These are phyloP conservation scores for Ceraceosorus guamensis DNA, from an alignment of 1,284 basidiomycete genomes.

Conservation along the genomic window DNA sequence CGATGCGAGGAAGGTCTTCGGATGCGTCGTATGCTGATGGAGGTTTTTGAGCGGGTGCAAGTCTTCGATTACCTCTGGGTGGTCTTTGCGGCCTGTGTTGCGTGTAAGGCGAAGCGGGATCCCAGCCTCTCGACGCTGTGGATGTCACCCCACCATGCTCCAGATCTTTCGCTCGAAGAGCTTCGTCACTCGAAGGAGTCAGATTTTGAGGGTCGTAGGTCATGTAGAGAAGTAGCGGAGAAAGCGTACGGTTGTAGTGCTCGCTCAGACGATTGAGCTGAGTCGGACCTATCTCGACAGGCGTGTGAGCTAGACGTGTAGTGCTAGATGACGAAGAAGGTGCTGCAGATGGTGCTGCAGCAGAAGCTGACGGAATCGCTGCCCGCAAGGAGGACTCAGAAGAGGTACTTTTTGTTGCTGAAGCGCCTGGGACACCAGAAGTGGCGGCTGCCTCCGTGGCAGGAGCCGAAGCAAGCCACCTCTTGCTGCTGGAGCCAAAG, in stretches of 20 bases:
- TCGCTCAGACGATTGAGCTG: constrained; percentile 69
- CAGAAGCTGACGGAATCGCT: no score
- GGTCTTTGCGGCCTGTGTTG: constrained; percentile 63
- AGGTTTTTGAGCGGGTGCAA: constrained; percentile 30
- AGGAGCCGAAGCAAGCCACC: no score
- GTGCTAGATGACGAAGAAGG: no score
- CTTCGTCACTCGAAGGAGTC: constrained; percentile 10
- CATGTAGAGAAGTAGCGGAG: constrained; percentile 88
- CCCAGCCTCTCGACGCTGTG: constrained; percentile 57
- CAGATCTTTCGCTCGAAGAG: no score
- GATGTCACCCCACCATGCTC: constrained; percentile 8
- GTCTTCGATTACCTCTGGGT: constrained; percentile 58
- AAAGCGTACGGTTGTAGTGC: constrained; percentile 76
- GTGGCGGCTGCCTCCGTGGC: no score
- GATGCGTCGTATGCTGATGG: constrained; percentile 15
- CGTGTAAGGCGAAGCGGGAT: constrained; percentile 70
- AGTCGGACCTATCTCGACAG: constrained; percentile 53
- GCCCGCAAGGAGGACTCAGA: no score
- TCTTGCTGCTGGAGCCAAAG: no score
- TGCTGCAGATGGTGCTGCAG: no score
- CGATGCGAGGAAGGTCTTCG: constrained; percentile 58
- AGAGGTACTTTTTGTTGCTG: no score
- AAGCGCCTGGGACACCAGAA: no score
- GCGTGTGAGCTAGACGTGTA: constrained; percentile 25
- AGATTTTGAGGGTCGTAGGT: constrained; percentile 59